These are phyloP conservation scores for Chrysanthemum lavandulifolium DNA, from an alignment of 129 eudicot species.

Conservation along the genomic window DNA sequence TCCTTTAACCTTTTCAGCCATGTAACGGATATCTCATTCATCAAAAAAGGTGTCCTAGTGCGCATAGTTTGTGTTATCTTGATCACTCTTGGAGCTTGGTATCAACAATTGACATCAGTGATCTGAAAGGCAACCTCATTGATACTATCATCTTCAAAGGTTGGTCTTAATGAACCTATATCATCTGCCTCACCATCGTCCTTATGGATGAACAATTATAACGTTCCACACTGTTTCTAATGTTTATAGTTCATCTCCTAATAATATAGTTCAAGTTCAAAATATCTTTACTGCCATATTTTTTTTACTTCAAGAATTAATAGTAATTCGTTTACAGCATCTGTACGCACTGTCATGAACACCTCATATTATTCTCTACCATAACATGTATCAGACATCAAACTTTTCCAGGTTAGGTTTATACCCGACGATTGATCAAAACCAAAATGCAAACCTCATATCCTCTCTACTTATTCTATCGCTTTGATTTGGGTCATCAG, in stretches of 20 bases:
- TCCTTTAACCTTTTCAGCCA: slow-evolving; percentile 72
- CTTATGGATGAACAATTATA: slow-evolving; percentile 27
- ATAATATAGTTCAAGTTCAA: slow-evolving; percentile 66
- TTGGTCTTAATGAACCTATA: slow-evolving; percentile 26
- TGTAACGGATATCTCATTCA: slow-evolving; percentile 85
- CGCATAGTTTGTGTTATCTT: slow-evolving; percentile 56
- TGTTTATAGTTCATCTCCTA: slow-evolving; percentile 63
- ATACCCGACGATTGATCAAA: too few species aligned
- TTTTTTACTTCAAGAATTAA: slow-evolving; percentile 70
- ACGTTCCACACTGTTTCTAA: too few species aligned
- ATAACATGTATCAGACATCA: slow-evolving; percentile 71
- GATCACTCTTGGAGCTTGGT: slow-evolving; percentile 67
- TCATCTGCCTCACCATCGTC: slow-evolving; percentile 34
- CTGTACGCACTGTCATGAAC: slow-evolving; percentile 55
- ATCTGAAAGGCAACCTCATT: slow-evolving; percentile 51
- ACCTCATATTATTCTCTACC: slow-evolving; percentile 67
- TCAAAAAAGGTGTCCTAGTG: slow-evolving; percentile 72
- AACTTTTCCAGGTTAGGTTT: slow-evolving; percentile 10
- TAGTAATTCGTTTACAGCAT: slow-evolving; percentile 70
- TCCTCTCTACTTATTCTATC: too few species aligned
- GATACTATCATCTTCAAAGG: slow-evolving; percentile 42
- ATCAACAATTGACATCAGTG: slow-evolving; percentile 50
- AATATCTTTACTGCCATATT: slow-evolving; percentile 70
- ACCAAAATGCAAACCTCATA: too few species aligned
- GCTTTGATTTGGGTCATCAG: too few species aligned